Conservation (phyloP, 2,329 filamentous ascomycete species). For the Daldinia sp. region DNA sequence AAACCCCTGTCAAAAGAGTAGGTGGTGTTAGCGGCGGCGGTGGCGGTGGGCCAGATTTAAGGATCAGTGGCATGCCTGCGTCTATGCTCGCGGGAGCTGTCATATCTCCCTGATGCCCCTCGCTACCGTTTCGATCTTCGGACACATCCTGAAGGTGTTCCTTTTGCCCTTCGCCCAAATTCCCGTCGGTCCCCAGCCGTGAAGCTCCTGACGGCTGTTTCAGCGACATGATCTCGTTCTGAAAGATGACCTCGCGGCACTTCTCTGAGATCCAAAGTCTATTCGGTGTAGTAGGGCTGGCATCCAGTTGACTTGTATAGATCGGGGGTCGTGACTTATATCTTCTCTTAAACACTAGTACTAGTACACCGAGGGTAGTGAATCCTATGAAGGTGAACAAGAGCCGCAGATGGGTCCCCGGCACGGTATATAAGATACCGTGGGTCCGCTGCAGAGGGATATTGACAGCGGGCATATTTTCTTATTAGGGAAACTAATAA, state of each 20-base stretch:
- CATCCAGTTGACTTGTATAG: constrained; percentile 24
- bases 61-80: constrained; percentile 48
- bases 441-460: constrained; percentile 47
- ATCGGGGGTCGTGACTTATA: constrained; percentile 40
- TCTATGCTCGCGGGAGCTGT: constrained; percentile 37
- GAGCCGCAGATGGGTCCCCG: constrained; percentile 47
- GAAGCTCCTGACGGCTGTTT: constrained; percentile 42
- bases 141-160: constrained; percentile 23
- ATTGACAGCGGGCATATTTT: constrained; percentile 57
- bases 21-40: constrained; percentile 62
- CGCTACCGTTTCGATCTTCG: constrained; percentile 32
- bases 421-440: constrained; percentile 48
- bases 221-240: constrained; percentile 47
- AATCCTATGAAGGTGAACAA: constrained; percentile 45
- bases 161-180: constrained; percentile 23
- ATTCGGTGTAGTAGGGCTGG: constrained; percentile 35
- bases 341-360: constrained; percentile 39
- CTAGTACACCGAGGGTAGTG: constrained; percentile 41
- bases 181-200: constrained; percentile 23
- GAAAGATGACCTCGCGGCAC: constrained; percentile 51
- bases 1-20: constrained; percentile 57
- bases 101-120: constrained; percentile 30
- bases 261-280: constrained; percentile 44
- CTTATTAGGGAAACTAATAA: constrained; percentile 51
- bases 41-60: constrained; percentile 57